A percentile compares a stretch with the other conserved stretches of the same genome.
Conservation (phyloP, 352 stramenopile species). For the Pythium guiyangense region DNA sequence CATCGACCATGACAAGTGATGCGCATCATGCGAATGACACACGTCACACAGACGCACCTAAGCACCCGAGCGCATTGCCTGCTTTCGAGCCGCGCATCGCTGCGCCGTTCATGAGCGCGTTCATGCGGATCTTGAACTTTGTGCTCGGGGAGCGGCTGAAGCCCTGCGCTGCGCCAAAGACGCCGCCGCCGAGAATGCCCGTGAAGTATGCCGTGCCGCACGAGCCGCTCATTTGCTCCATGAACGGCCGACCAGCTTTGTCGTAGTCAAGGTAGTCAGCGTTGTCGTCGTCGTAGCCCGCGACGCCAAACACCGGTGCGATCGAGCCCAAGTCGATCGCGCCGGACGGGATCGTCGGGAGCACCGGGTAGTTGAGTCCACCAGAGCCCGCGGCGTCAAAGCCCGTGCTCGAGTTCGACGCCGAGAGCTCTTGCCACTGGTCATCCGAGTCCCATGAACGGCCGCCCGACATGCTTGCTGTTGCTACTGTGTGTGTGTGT, state of each 20-base stretch:
- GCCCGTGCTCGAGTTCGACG: conserved; percentile 18
- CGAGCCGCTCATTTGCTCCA: conserved; percentile 77
- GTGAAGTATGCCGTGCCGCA: conserved; percentile 83
- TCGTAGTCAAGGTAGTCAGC: conserved; percentile 87
- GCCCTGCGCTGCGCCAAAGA: conserved; percentile 60
- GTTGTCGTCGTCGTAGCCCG: conserved; percentile 65
- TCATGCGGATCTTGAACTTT: conserved; percentile 89
- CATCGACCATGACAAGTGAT: conserved; percentile 3
- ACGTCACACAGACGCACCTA: conserved; percentile 36
- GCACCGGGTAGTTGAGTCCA: conserved; percentile 63
- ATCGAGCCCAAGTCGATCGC: conserved; percentile 80
- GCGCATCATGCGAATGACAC: background rate
- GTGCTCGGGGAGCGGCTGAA: conserved; percentile 69
- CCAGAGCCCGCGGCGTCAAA: conserved; percentile 40
- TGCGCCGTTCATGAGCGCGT: conserved; percentile 84
- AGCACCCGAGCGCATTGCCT: conserved; percentile 76
- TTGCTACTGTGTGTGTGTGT: background rate
- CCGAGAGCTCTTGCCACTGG: conserved; percentile 67
- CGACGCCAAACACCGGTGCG: conserved; percentile 82
- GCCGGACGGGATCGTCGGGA: conserved; percentile 69
- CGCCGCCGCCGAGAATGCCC: conserved; percentile 74
- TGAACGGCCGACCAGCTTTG: conserved; percentile 77
- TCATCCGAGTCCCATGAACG: conserved; percentile 69
- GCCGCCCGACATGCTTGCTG: conserved; percentile 24
- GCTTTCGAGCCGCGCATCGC: conserved; percentile 78